phyloP scores from a whole-genome alignment of 208 protist genomes.

The Crithidia mellificae region DNA sequence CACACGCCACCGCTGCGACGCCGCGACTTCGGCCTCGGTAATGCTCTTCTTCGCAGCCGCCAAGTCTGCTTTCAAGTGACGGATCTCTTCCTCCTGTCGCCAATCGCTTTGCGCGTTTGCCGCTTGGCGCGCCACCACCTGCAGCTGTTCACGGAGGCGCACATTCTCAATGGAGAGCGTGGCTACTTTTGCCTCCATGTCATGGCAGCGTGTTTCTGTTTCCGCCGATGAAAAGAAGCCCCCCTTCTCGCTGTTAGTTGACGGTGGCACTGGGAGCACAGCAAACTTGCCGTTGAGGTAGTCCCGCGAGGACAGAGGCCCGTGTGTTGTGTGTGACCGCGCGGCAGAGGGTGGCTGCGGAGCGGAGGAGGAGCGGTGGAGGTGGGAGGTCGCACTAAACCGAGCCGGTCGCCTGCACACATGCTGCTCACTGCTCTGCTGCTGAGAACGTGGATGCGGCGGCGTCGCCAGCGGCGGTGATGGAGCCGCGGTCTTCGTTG shows the following conservation, averaged over 20 bases:
- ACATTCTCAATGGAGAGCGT: slow-evolving; percentile 53
- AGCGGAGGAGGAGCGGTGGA: background rate
- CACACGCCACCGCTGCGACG: slow-evolving; percentile 37
- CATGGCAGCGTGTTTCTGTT: background rate
- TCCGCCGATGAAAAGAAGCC: too few relatives aligned
- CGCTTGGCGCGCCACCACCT: slow-evolving; percentile 39
- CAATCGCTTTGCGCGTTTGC: slow-evolving; percentile 16
- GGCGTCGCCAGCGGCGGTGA: too few relatives aligned
- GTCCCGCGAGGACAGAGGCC: background rate
- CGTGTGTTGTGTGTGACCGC: background rate
- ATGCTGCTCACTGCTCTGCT: background rate
- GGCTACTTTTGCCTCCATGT: slow-evolving; percentile 37
- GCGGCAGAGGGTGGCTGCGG: background rate
- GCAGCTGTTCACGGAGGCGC: slow-evolving; percentile 42
- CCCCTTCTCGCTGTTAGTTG: too few relatives aligned
- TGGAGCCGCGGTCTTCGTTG: too few relatives aligned
- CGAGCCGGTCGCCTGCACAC: background rate
- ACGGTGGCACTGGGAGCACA: too few relatives aligned
- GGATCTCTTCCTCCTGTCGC: slow-evolving; percentile 67
- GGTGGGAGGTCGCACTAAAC: background rate
- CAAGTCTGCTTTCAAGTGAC: slow-evolving; percentile 43
- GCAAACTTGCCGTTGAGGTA: background rate
- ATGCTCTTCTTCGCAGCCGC: slow-evolving; percentile 18
- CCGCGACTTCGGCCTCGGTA: slow-evolving; percentile 23
- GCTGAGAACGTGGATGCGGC: too few relatives aligned